Base-by-base conservation (phyloP, 805 yeast genomes). In the Starmerella kuoi region DNA sequence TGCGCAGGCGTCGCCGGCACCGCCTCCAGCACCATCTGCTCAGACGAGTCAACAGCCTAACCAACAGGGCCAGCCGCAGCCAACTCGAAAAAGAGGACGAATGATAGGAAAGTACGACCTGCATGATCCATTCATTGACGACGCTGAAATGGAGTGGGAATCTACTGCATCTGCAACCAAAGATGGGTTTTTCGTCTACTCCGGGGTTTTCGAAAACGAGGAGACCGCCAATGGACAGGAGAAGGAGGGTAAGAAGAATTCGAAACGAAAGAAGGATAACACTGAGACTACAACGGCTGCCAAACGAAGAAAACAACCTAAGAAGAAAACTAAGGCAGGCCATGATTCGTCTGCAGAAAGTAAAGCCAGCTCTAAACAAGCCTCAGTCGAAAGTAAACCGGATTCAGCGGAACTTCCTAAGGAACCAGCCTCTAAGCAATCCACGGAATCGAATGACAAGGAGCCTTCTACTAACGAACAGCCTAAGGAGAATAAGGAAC, bases 61-160 rank as follows among this genome's bases (percentile, higher is more conserved):
- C 28, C 28, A 25, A 11, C 12, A 9, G 20, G 34, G 39, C 9
- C 31, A 50, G 42, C 36, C 55, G 35, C 64, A 63, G 50, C 70
- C 65, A 51, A 65, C 67, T 14, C 38, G 41, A 24, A 40, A 45
- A 54, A 45, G 38, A 37, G 53, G 47, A 31, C 57, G 44, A 61
- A 65, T 51, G 70, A 66, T 55, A 64, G 68, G 35, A 18, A 49
- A 43, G 40, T 91, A 91, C 61, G 98, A 91, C 58, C 68, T 74
- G 37, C 77, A 82, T 46, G 99, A 91, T 61, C 98, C 97, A 2
- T 91, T 91, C 56, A 91, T 91, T 45, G 99, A 91, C 63, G 98
- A 91, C 61, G 73, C 84, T 14, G 99, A 91, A 61, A 65, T 86
- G 52, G 72, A 76, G 44, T 81, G 91, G 81, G 98, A 91, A 61